Conservation (phyloP, 352 stramenopile genomes). For the Saprolegnia diclina region DNA sequence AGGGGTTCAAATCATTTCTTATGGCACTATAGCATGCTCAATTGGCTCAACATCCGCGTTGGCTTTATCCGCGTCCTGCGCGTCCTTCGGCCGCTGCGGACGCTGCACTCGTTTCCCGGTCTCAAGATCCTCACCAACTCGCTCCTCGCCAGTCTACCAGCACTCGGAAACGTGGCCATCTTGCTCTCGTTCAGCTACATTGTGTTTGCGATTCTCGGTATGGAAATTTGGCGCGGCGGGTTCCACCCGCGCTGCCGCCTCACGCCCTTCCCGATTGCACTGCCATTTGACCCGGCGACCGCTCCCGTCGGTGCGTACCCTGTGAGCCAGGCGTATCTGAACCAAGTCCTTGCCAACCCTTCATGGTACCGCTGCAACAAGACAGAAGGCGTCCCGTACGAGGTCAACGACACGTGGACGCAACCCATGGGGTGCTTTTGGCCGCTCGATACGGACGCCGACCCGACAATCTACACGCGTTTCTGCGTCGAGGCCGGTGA, state of each 20-base stretch:
- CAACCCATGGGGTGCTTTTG: slow-evolving; percentile 85
- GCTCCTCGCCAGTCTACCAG: slow-evolving; percentile 76
- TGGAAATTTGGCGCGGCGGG: slow-evolving; percentile 80
- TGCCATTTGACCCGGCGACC: slow-evolving; percentile 32
- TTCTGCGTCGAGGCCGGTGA: not conserved
- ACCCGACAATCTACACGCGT: slow-evolving; percentile 28
- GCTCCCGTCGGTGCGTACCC: slow-evolving; percentile 39
- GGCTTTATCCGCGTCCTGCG: slow-evolving; percentile 73
- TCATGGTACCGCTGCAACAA: slow-evolving; percentile 35
- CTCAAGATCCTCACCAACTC: slow-evolving; percentile 58
- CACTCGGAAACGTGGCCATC: slow-evolving; percentile 85
- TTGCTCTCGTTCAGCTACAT: slow-evolving; percentile 88
- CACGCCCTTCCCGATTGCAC: slow-evolving; percentile 61
- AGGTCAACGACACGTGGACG: slow-evolving; percentile 47
- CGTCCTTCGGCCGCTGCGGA: slow-evolving; percentile 83
- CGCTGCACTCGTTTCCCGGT: slow-evolving; percentile 36
- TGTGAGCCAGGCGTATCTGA: slow-evolving; percentile 42
- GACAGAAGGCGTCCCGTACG: slow-evolving; percentile 29
- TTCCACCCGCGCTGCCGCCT: slow-evolving; percentile 80
- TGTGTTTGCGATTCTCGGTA: slow-evolving; percentile 87
- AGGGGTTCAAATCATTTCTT: slow-evolving; percentile 38
- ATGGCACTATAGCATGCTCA: slow-evolving; percentile 35
- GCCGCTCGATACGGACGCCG: slow-evolving; percentile 67
- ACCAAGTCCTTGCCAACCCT: slow-evolving; percentile 37
- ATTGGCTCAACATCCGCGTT: slow-evolving; percentile 22